phyloP scores from a whole-genome alignment of 768 basidiomycete genomes.

The Lenzites betulinus region DNA sequence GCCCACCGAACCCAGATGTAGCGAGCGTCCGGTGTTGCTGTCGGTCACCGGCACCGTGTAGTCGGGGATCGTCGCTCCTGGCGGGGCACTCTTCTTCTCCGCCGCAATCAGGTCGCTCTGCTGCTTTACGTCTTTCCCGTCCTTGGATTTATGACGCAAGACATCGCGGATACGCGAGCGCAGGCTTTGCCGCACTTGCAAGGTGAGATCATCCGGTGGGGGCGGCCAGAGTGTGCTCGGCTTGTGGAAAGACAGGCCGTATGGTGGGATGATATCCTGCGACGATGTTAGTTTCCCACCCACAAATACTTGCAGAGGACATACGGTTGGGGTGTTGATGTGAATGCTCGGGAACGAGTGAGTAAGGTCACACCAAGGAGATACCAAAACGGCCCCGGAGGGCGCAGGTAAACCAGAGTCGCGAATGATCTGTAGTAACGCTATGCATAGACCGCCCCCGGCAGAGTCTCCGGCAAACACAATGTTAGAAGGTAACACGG shows the following conservation, averaged over 20 bases:
- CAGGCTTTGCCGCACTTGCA: slow-evolving; percentile 55
- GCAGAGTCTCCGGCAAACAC: slow-evolving; percentile 92
- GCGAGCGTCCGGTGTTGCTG: slow-evolving; percentile 32
- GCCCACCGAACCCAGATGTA: slow-evolving; percentile 52
- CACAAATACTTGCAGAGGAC: slow-evolving; percentile 19
- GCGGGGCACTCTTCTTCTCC: neutral
- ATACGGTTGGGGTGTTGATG: slow-evolving; percentile 79
- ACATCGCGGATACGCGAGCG: slow-evolving; percentile 62
- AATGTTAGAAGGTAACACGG: slow-evolving; percentile 81
- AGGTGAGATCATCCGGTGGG: slow-evolving; percentile 64
- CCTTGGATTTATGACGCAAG: slow-evolving; percentile 34
- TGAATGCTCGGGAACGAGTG: slow-evolving; percentile 93
- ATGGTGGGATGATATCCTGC: slow-evolving; percentile 80
- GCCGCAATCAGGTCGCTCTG: neutral
- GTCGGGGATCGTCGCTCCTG: slow-evolving; percentile 6
- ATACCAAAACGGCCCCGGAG: slow-evolving; percentile 86
- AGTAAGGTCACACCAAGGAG: slow-evolving; percentile 92
- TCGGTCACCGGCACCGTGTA: slow-evolving; percentile 22
- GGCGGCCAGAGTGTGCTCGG: slow-evolving; percentile 81
- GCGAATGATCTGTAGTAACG: slow-evolving; percentile 84
- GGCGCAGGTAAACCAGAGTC: slow-evolving; percentile 82
- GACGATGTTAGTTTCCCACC: neutral
- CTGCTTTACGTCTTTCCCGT: neutral
- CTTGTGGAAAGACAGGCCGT: slow-evolving; percentile 76
- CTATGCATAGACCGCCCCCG: slow-evolving; percentile 84